Conservation (phyloP, 805 yeast species). For the Candida maesae region DNA sequence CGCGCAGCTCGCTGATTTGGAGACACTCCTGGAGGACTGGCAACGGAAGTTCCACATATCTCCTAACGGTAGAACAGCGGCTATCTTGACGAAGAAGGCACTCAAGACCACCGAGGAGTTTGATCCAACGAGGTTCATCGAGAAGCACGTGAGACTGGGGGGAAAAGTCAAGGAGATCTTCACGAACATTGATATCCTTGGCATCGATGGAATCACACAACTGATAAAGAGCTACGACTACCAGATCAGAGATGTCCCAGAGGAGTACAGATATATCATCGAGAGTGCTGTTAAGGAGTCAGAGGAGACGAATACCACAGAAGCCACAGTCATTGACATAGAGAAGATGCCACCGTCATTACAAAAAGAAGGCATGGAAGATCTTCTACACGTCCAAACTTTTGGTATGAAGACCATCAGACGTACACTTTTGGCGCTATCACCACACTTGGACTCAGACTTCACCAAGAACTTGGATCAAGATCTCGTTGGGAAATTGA, state of each 20-base stretch:
- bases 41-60: constrained; percentile 28
- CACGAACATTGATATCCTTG: constrained; percentile 44
- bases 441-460: constrained; percentile 27
- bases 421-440: constrained; percentile 60
- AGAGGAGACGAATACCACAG: constrained; percentile 2
- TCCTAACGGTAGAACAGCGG: constrained; percentile 55
- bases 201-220: constrained; percentile 40
- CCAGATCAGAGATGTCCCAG: constrained; percentile 26
- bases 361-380: constrained; percentile 46
- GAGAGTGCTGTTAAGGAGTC: constrained; percentile 8
- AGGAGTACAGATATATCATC: constrained; percentile 32
- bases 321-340: too few relatives aligned
- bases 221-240: constrained; percentile 21
- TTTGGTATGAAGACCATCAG: constrained; percentile 76
- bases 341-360: constrained; percentile 35
- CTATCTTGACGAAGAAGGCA: constrained; percentile 44
- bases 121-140: constrained; percentile 24
- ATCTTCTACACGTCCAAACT: constrained; percentile 65
- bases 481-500: constrained; percentile 34
- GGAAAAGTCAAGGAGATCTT: constrained; percentile 21
- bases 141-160: constrained; percentile 28
- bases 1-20: constrained; percentile 38
- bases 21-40: constrained; percentile 37
- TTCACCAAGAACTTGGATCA: constrained; percentile 30
- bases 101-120: constrained; percentile 18